phyloP scores from a whole-genome alignment of 108 stramenopile genomes.

The Skeletonema grethae region DNA sequence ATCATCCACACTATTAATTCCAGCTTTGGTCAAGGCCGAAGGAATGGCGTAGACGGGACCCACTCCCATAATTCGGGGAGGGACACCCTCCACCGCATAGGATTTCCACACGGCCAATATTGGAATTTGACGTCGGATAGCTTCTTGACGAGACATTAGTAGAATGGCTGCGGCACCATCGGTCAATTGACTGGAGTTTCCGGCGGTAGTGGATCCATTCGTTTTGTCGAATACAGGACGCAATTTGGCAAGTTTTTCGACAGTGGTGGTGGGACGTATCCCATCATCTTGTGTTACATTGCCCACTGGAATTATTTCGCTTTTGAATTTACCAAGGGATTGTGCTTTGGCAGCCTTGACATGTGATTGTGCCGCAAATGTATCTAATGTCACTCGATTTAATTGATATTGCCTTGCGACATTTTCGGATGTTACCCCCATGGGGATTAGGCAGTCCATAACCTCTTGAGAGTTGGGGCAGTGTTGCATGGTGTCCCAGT shows the following conservation, averaged over 20 bases:
- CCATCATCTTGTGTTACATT: slow-evolving; percentile 89
- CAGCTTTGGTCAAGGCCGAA: slow-evolving; percentile 63
- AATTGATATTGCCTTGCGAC: slow-evolving; percentile 80
- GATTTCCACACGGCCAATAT: slow-evolving; percentile 83
- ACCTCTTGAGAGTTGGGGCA: slow-evolving; percentile 39
- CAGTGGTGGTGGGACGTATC: slow-evolving; percentile 81
- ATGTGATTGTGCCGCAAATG: slow-evolving; percentile 88
- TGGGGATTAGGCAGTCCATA: slow-evolving; percentile 93
- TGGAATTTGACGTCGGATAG: slow-evolving; percentile 63
- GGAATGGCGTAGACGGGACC: slow-evolving; percentile 95
- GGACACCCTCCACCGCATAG: slow-evolving; percentile 88
- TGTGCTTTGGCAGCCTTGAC: slow-evolving; percentile 85
- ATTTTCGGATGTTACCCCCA: slow-evolving; percentile 97
- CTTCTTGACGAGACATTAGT: slow-evolving; percentile 84
- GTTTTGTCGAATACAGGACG: slow-evolving; percentile 83
- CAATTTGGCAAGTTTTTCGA: slow-evolving; percentile 73
- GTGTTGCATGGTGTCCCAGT: slow-evolving; percentile 66
- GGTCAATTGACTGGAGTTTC: slow-evolving; percentile 90
- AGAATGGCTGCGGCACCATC: slow-evolving; percentile 96
- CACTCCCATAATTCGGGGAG: slow-evolving; percentile 93
- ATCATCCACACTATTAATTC: slow-evolving; percentile 55
- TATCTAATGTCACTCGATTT: slow-evolving; percentile 77
- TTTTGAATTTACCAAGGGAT: slow-evolving; percentile 70
- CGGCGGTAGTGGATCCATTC: slow-evolving; percentile 91
- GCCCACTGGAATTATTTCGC: slow-evolving; percentile 90